phyloP scores from a whole-genome alignment of 352 stramenopile genomes.

The Pythium monospermum region DNA sequence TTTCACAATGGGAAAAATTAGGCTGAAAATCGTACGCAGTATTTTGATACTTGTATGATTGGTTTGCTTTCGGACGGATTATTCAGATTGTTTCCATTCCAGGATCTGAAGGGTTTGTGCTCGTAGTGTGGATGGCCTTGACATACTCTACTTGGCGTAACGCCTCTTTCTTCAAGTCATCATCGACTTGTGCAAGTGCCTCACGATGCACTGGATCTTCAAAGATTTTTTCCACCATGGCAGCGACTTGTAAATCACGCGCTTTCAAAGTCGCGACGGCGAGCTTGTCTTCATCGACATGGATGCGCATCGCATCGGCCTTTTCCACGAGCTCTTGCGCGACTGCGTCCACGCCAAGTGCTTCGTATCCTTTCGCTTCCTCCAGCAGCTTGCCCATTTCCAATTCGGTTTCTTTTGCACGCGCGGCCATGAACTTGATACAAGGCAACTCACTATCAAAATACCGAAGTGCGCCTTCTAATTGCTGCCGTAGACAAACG shows the following conservation, averaged over 20 bases:
- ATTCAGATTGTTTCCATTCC: too few relatives aligned
- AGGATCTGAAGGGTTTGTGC: too few relatives aligned
- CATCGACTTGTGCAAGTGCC: conserved; percentile 29
- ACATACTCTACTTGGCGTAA: conserved; percentile 63
- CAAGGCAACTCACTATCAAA: conserved; percentile 73
- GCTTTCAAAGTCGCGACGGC: conserved; percentile 41
- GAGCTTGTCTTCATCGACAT: conserved; percentile 47
- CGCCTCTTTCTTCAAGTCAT: conserved; percentile 43
- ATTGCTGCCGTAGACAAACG: conserved; percentile 43
- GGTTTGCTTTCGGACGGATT: too few relatives aligned
- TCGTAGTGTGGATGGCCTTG: too few relatives aligned
- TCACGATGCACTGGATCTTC: conserved; percentile 19
- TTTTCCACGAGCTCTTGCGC: conserved; percentile 51
- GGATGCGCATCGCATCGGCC: conserved; percentile 23
- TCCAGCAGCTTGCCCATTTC: conserved; percentile 32
- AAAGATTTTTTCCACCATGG: conserved; percentile 22
- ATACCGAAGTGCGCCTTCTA: conserved; percentile 66
- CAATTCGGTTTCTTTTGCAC: conserved; percentile 40
- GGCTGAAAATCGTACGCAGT: too few relatives aligned
- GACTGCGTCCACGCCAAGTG: conserved; percentile 46
- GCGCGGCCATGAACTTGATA: conserved; percentile 74
- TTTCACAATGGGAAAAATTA: too few relatives aligned
- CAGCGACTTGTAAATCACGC: conserved; percentile 47
- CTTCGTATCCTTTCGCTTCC: conserved; percentile 47
- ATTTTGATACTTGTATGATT: too few relatives aligned